Evolutionary conservation across 2,329 filamentous ascomycete species (phyloP).

Genomic region (Mycosphaerella sp.): DNA sequence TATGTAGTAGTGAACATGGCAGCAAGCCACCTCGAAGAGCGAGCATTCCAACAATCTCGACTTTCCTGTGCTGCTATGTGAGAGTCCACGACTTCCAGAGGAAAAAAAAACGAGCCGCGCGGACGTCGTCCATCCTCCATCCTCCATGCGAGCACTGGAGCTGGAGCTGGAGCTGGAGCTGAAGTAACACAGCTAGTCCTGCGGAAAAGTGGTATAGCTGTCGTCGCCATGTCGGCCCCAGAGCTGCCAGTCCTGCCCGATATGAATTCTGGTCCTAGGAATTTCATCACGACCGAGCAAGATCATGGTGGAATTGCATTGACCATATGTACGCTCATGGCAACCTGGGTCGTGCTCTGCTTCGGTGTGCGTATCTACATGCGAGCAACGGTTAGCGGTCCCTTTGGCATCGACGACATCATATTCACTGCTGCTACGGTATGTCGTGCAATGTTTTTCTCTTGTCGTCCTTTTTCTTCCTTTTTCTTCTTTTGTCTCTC

Average conservation of each 20-base stretch:
- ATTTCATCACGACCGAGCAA: constrained; percentile 22
- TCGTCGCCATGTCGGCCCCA: constrained; percentile 13
- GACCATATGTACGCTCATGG: constrained; percentile 23
- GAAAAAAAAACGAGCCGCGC: too few species aligned
- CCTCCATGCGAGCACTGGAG: background rate
- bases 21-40: background rate
- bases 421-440: constrained; percentile 23
- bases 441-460: background rate
- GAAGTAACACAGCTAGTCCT: background rate
- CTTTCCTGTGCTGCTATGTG: background rate
- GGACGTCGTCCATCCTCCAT: too few species aligned
- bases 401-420: constrained; percentile 23
- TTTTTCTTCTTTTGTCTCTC: too few species aligned
- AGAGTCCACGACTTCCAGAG: background rate
- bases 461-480: too few species aligned
- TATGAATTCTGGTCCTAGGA: constrained; percentile 19
- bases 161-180: background rate
- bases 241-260: constrained; percentile 17
- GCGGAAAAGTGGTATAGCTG: constrained; percentile 1
- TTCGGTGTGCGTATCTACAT: constrained; percentile 24
- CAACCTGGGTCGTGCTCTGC: constrained; percentile 23
- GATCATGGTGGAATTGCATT: constrained; percentile 26
- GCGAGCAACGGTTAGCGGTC: constrained; percentile 21
- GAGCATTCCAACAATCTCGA: background rate
- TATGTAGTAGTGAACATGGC: background rate